Base-by-base conservation (phyloP, 2,329 filamentous ascomycete genomes). In the Fusarium devonianum region DNA sequence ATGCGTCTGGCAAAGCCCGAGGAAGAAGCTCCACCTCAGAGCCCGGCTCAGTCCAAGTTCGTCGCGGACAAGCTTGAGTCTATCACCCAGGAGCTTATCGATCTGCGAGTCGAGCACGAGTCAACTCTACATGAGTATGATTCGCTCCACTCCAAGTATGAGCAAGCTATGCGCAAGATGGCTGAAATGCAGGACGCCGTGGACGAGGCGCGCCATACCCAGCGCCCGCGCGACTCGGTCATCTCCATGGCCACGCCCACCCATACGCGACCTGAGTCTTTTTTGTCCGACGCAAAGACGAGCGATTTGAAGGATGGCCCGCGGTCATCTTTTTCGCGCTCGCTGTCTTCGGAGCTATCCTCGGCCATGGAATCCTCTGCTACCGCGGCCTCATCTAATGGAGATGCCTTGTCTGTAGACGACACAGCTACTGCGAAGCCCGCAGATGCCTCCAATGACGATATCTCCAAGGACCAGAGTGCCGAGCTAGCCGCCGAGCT, bases 61-160 rank as follows among this genome's bases (percentile, higher is more conserved):
- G 89, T 97, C 42, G 88, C 89, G 6, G 93, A 97, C 69, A 97
- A 97, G 74, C 83, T 97, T 11, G 93, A 97, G 66, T 87, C 81
- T 28, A 88, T 97, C 29, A 94, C 89, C 0, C 91, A 96, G 69
- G 94, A 99, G 73, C 85, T 99, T 2, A 83, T 96, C 48, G 90
- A 94, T 63, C 82, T 99, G 40, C 88, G 90, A 12, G 87, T 95
- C 29, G 92, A 97, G 71, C 94, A 99, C 64, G 93, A 97, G 69
- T 78, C 81, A 7, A 93, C 91, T 0, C 69, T 96, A 13, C 86
- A 81, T 56, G 91, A 97, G 49, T 93, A 87, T 63, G 89, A 95
- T 57, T 74, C 85, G 34, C 85, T 99, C 18, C 86, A 92, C 47
- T 80, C 85, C 61, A 97, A 96, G 71, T 99, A 99, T 63, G 90